A percentile compares a stretch with the other conserved stretches of the same genome.
Conservation (phyloP, 345 rosid species). For the Eucalyptus lansdowneana region DNA sequence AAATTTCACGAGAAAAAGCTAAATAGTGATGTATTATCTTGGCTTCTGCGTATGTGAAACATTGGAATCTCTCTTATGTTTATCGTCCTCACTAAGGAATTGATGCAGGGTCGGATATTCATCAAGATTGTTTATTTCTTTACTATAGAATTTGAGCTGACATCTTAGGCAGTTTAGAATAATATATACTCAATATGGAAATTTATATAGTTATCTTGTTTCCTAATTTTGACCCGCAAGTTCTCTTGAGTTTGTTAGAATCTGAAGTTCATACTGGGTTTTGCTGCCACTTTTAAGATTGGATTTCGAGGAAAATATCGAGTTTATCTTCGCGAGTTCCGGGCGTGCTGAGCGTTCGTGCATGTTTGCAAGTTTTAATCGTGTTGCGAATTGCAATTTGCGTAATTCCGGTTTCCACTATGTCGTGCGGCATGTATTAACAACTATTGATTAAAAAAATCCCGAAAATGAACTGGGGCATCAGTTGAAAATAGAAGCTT, state of each 20-base stretch:
- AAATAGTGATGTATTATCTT: background rate
- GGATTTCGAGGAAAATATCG: background rate
- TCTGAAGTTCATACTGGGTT: background rate
- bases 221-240: no score
- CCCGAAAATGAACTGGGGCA: background rate
- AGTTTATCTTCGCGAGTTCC: background rate
- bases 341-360: fast-evolving
- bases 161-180: no score
- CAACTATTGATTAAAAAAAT: background rate
- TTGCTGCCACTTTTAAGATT: background rate
- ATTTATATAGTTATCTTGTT: background rate
- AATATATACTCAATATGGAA: background rate
- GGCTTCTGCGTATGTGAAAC: background rate
- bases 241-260: background rate
- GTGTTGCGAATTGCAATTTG: background rate
- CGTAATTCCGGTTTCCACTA: fast-evolving
- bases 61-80: background rate
- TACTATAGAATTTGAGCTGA: no score
- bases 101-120: no score
- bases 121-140: no score
- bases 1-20: background rate
- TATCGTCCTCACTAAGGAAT: background rate
- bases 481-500: background rate
- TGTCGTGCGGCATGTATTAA: fast-evolving
- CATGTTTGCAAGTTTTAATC: background rate